Conservation (phyloP, 23 red algal species). For the Gracilaria domingensis region DNA sequence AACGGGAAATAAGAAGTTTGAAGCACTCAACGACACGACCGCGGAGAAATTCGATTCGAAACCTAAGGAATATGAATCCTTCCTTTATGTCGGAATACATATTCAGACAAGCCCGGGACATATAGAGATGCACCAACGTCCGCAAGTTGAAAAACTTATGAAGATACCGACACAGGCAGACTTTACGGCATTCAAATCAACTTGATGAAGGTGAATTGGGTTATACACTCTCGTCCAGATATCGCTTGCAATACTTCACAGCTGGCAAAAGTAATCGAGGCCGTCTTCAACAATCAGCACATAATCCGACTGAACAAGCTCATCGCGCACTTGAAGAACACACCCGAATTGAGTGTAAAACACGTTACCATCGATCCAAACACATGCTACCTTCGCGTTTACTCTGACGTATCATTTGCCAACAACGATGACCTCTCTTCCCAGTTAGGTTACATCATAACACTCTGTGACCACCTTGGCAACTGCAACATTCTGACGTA, state of each 20-base stretch:
- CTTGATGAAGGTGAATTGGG: not conserved
- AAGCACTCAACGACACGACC: not conserved
- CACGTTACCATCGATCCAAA: not conserved
- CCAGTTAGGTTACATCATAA: constrained; percentile 22
- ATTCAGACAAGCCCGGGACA: not conserved
- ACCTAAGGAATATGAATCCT: not conserved
- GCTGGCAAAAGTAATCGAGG: not conserved
- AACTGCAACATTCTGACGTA: not conserved
- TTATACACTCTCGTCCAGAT: not conserved
- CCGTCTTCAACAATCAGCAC: not conserved
- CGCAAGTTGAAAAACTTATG: not conserved
- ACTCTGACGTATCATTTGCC: constrained; percentile 7
- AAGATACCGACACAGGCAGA: not conserved
- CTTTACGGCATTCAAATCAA: not conserved
- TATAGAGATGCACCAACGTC: not conserved
- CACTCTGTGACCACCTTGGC: not conserved
- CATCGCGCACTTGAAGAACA: not conserved
- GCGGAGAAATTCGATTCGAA: not conserved
- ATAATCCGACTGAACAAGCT: not conserved
- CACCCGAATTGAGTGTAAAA: not conserved
- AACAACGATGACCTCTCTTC: not conserved
- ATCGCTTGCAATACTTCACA: not conserved
- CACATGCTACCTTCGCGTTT: not conserved
- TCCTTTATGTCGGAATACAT: not conserved
- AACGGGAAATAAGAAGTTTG: not conserved